Evolutionary conservation across 306 rosid genomes (phyloP), one percentile per base, ranked within the genome.

Genomic region (Astragalus membranaceus): DNA sequence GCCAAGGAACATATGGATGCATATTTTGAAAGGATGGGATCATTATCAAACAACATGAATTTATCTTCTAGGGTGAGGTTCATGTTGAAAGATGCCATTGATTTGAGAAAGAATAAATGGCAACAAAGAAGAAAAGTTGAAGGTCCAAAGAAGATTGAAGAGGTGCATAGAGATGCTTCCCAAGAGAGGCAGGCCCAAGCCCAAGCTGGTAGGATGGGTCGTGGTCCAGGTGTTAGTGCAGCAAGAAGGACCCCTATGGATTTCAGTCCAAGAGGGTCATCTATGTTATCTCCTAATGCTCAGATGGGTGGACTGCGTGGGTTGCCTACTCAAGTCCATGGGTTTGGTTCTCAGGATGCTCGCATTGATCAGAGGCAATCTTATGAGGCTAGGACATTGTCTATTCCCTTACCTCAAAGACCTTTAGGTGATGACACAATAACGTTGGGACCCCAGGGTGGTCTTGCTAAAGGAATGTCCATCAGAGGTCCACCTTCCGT

Each of bases 81-180:
- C 83, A 91, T 94, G 99, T 76, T 94, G 82, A 94, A 78, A 84
- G 99, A 94, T 79, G 65, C 86, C 17, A 87, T 88, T 62, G 99
- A 94, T 68, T 76, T 94, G 78, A 83, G 99, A 75, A 94, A 75
- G 86, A 94, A 94, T 56, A 91, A 76, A 80, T 94, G 99, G 99
- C 97, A 94, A 67, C 92, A 84, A 74, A 83, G 96, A 83, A 86
- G 97, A 79, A 94, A 91, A 74, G 89, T 94, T 65, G 99, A 94
- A 62, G 99, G 99, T 60, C 99, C 99, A 0, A 94, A 91, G 76
- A 94, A 88, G 86, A 94, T 94, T 57, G 99, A 94, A 75, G 99
- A 94, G 81, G 87, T 94, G 63, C 99, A 94, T 58, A 86, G 99
- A 74, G 99, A 94, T 87, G 99, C 99, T 73, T 83, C 96, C 5